A percentile compares a stretch with the other conserved stretches of the same genome.
These are phyloP conservation scores for Digitaria exilis DNA, from an alignment of 202 grass and related monocot genomes.

Conservation along the genomic window DNA sequence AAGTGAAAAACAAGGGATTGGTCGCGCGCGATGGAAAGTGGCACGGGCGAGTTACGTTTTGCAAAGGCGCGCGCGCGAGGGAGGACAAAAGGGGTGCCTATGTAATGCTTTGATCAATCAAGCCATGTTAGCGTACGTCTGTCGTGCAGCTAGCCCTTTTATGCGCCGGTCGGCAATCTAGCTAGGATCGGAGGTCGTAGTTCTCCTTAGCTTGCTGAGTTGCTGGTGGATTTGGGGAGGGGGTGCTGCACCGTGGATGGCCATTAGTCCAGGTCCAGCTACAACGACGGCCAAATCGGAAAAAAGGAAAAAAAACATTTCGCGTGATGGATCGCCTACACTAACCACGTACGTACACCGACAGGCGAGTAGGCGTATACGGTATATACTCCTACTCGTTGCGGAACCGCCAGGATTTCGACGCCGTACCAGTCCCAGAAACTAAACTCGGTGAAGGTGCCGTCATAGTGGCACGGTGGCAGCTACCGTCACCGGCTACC, in stretches of 20 bases:
- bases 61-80: too few species aligned
- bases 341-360: not conserved
- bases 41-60: too few species aligned
- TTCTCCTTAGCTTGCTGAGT: too few species aligned
- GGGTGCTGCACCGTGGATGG: too few species aligned
- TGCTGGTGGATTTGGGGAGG: too few species aligned
- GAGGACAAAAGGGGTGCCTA: not conserved
- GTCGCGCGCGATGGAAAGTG: too few species aligned
- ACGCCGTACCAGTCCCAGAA: not conserved
- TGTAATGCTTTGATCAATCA: not conserved
- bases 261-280: too few species aligned
- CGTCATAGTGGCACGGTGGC: not conserved
- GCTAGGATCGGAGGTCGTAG: not conserved
- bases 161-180: not conserved
- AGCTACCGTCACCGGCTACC: not conserved
- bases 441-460: not conserved
- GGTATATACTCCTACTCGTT: too few species aligned
- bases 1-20: too few species aligned
- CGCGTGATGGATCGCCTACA: not conserved
- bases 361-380: not conserved
- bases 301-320: too few species aligned
- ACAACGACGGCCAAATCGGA: too few species aligned
- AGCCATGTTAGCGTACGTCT: not conserved
- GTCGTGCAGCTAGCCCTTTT: not conserved
- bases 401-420: not conserved